Conservation (phyloP, 805 yeast species). For the Suhomyces tanzawaensis region DNA sequence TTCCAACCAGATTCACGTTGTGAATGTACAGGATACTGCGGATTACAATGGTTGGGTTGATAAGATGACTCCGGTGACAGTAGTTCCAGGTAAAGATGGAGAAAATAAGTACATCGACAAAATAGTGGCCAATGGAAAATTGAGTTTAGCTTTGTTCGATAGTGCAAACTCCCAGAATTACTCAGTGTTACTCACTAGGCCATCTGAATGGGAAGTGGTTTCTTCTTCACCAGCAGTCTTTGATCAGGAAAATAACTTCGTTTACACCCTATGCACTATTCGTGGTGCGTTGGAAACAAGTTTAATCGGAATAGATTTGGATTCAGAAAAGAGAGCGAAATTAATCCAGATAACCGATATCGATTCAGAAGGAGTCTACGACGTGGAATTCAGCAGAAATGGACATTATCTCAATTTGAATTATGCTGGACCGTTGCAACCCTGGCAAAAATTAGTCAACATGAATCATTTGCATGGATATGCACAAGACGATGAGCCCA, state of each 20-base stretch:
- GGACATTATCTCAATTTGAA: conserved; percentile 21
- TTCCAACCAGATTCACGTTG: conserved; percentile 1
- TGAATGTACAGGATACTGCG: conserved; percentile 10
- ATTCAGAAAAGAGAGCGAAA: background rate
- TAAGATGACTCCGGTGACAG: conserved; percentile 14
- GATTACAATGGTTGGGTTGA: conserved; percentile 25
- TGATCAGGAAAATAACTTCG: conserved; percentile 14
- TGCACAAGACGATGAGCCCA: background rate
- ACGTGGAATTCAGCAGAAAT: conserved; percentile 17
- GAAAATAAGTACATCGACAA: conserved; percentile 19
- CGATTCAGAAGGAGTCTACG: conserved; percentile 13
- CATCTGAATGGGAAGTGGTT: conserved; percentile 14
- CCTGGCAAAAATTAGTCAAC: conserved; percentile 24
- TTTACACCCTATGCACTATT: conserved; percentile 16
- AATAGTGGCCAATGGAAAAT: conserved; percentile 17
- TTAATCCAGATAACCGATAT: conserved; percentile 9
- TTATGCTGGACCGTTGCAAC: conserved; percentile 22
- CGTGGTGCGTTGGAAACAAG: conserved; percentile 16
- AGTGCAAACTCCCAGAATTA: conserved; percentile 12
- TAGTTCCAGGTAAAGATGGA: conserved; percentile 8
- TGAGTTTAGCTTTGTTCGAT: conserved; percentile 20
- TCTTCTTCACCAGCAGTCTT: conserved; percentile 15
- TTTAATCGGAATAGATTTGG: conserved; percentile 10
- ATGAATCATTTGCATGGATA: conserved; percentile 15
- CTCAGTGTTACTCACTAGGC: conserved; percentile 10